Base-by-base conservation (phyloP, 176 grass and related monocot species). In the Cocos nucifera region DNA sequence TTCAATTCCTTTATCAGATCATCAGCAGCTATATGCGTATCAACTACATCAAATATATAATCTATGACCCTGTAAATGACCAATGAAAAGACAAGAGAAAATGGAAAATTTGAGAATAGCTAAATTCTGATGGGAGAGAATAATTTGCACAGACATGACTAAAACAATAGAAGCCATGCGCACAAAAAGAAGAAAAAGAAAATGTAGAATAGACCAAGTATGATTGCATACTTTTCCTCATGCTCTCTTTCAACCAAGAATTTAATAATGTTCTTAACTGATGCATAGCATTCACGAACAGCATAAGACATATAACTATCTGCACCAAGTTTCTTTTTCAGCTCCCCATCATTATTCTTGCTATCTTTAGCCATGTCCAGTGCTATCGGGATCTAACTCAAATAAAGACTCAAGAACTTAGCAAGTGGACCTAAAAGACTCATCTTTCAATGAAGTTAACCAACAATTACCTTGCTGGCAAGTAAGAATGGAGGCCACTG, bases 401-500 rank as follows among this genome's bases (percentile, higher is more conserved):
- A 50, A 30, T 51, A 52, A 32, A 58, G 19, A 9, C 18, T 56
- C 50, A 28, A 30, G 9, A 44, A 12, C 35, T 22, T 25, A 57
- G 17, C n/a, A 74, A 55, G 62, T 65, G 64, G 30, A 49, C 12
- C 1, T 3, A 63, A 49, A 63, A 65, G 10, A 25, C 4, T 26
- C 8, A 19, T 14, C 19, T 56, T 22, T 24, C 4, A 32, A 2
- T 56, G 63, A 66, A 66, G 51, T 0, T 29, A 50, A 73, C 35
- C 35, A 70, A 15, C 53, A 57, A 58, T 35, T 23, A 96, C 91
- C 91, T 87, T 96, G 83, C 91, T 87, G 16, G 86, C 86, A 80
- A 96, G 91, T 64, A 96, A 70, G 75, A 96, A 96, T 30, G 91
- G 91, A 80, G 91, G 91, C 91, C 91, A 96, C 50, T 96, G 91